phyloP scores from a whole-genome alignment of 441 rosid genomes.

The Brassica balearica region DNA sequence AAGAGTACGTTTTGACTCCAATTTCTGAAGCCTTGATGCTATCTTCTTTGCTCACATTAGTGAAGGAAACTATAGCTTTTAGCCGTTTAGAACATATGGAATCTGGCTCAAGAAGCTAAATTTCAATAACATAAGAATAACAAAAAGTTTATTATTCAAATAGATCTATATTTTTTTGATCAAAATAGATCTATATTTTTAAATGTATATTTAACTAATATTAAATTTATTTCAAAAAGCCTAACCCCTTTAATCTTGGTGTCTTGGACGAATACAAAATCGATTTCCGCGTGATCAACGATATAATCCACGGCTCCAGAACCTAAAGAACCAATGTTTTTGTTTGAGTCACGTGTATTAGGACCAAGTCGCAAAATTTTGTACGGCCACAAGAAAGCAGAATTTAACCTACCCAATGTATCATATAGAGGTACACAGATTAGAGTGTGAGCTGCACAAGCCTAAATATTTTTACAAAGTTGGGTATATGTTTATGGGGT shows the following conservation, averaged over 20 bases:
- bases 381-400: not conserved
- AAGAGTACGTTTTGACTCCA: slow-evolving; percentile 3
- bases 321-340: slow-evolving; percentile 53
- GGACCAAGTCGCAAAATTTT: not conserved
- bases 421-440: slow-evolving; percentile 95
- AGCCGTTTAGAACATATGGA: slow-evolving; percentile 2
- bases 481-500: not conserved
- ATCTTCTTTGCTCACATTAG: not conserved
- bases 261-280: slow-evolving; percentile 80
- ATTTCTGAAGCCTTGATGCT: slow-evolving; percentile 2
- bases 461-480: slow-evolving; percentile 53
- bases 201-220: not conserved
- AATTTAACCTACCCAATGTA: slow-evolving; percentile 72
- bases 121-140: not conserved
- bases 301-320: slow-evolving; percentile 83
- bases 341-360: not conserved
- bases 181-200: not conserved
- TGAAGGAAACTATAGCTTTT: not conserved
- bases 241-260: slow-evolving; percentile 74
- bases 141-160: not conserved
- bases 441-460: slow-evolving; percentile 78
- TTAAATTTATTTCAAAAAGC: slow-evolving; percentile 1
- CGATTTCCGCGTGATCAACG: slow-evolving; percentile 85
- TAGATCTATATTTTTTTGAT: not conserved
- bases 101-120: slow-evolving; percentile 2